Base-by-base conservation (phyloP, 1,139 yeast species). In the Nakaseomyces bracarensis region DNA sequence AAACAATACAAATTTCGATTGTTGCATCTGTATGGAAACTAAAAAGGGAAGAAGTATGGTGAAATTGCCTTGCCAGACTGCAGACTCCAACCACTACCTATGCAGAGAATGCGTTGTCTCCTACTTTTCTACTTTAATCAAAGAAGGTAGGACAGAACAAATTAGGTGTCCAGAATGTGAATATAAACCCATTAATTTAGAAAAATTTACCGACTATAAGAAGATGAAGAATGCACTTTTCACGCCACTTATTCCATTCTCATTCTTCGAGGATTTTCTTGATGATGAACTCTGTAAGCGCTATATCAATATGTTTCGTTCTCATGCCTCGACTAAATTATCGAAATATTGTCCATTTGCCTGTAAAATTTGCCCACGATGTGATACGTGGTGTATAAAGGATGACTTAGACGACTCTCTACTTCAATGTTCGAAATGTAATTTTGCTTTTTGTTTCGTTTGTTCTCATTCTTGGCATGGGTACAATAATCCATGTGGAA, bases 401-500 rank as follows among this genome's bases (percentile, higher is more conserved):
- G 67, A 68, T 43, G 64, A 76, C 46, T 60, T 71, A n/a, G 72
- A 70, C 42, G 77, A 74, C 13, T 61, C 69, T n/a, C 61, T 80
- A 46, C 69, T 77, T 7, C 66, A 72, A 14, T 80, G 89, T 50
- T 63, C 69, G 0, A 50, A 57, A 8, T 80, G 86, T 55, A 58
- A 64, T 11, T 68, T 72, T 52, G 80, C 82, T 2, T 80, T 77
- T 52, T 80, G 87, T 54, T 67, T 68, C 47, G 69, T 68, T 27
- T 80, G 87, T 56, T 60, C 68, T 11, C 77, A 74, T 48, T 75
- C 83, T 2, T 79, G 83, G 80, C 89, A 80, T 59, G 83, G 84
- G 2, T 62, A 70, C 15, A 70, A 66, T 43, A 71, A 72, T 42
- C 52, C 58, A 20, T 77, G 83, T 53, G 66, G 68, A 13, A 58